These are phyloP conservation scores for Fusarium armeniacum DNA, from an alignment of 2,329 filamentous ascomycete species.

Conservation along the genomic window DNA sequence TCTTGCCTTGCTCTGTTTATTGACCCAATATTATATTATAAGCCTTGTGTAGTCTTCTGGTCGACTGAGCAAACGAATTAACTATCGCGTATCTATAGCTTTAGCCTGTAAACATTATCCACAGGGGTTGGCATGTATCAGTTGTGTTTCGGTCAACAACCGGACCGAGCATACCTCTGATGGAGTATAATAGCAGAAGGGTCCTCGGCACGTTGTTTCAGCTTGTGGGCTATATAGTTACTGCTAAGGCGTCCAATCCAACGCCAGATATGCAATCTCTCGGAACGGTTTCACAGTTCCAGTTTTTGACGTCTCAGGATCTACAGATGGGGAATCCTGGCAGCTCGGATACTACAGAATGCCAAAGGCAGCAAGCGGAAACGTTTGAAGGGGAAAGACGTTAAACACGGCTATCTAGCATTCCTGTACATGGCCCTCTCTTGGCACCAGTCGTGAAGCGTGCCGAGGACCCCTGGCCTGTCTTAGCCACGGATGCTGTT, in stretches of 20 bases:
- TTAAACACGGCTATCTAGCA: slow-evolving; percentile 33
- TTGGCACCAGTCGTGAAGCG: slow-evolving; percentile 38
- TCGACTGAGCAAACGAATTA: slow-evolving; percentile 1
- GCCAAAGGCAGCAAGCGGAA: slow-evolving; percentile 16
- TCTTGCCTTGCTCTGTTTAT: not conserved
- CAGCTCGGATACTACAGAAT: slow-evolving; percentile 10
- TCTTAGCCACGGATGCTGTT: slow-evolving; percentile 30
- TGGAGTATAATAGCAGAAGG: slow-evolving; percentile 5
- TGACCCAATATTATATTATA: not conserved
- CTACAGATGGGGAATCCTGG: slow-evolving; percentile 23
- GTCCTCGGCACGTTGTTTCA: slow-evolving; percentile 29
- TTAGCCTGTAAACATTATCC: slow-evolving; percentile 10
- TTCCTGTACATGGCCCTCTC: slow-evolving; percentile 34
- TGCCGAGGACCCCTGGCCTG: slow-evolving; percentile 25
- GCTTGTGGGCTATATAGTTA: slow-evolving; percentile 14
- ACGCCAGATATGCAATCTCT: slow-evolving; percentile 7
- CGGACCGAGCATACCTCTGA: slow-evolving; percentile 18
- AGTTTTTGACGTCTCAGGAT: slow-evolving; percentile 30
- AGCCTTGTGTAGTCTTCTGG: not conserved
- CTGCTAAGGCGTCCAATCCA: slow-evolving; percentile 11
- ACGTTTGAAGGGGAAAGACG: slow-evolving; percentile 27
- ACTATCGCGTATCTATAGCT: slow-evolving; percentile 7
- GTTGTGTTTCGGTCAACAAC: slow-evolving; percentile 28
- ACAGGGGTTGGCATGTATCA: slow-evolving; percentile 32
- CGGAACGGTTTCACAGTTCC: slow-evolving; percentile 34